phyloP scores from a whole-genome alignment of 352 stramenopile genomes.

The Globisporangium heterothallicum region DNA sequence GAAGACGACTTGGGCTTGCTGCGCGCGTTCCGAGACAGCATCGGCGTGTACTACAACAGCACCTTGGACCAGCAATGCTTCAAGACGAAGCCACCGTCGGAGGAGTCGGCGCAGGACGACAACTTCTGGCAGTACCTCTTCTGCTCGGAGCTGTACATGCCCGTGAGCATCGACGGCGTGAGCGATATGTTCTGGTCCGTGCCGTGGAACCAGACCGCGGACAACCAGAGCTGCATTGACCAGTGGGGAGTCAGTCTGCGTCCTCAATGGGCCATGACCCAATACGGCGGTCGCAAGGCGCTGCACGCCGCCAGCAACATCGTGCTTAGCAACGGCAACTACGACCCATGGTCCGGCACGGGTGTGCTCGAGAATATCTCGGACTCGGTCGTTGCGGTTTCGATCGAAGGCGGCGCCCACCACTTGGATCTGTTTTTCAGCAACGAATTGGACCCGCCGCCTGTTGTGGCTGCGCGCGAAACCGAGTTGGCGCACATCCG shows the following conservation, averaged over 20 bases:
- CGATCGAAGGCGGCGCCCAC: slow-evolving; percentile 75
- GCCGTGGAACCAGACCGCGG: slow-evolving; percentile 53
- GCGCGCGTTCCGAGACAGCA: slow-evolving; percentile 37
- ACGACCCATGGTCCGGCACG: slow-evolving; percentile 90
- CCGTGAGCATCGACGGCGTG: slow-evolving; percentile 50
- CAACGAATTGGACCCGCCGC: slow-evolving; percentile 75
- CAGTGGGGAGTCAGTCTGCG: slow-evolving; percentile 64
- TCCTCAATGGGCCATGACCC: slow-evolving; percentile 56
- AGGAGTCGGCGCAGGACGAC: slow-evolving; percentile 44
- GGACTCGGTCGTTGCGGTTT: slow-evolving; percentile 63
- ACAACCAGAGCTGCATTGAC: slow-evolving; percentile 56
- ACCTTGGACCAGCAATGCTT: slow-evolving; percentile 54
- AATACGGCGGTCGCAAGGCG: slow-evolving; percentile 68
- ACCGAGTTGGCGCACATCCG: slow-evolving; percentile 74
- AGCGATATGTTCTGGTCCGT: slow-evolving; percentile 86
- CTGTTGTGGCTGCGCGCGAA: slow-evolving; percentile 59
- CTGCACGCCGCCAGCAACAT: slow-evolving; percentile 87
- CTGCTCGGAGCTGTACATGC: slow-evolving; percentile 77
- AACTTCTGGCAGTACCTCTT: slow-evolving; percentile 81
- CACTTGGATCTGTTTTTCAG: slow-evolving; percentile 92
- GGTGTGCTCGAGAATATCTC: slow-evolving; percentile 74
- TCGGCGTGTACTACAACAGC: slow-evolving; percentile 80
- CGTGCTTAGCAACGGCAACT: slow-evolving; percentile 93
- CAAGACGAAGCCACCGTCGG: slow-evolving; percentile 35
- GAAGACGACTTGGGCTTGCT: slow-evolving; percentile 39